phyloP scores from a whole-genome alignment of 192 early-diverging fungal genomes.

The Chytriomyces sp. region DNA sequence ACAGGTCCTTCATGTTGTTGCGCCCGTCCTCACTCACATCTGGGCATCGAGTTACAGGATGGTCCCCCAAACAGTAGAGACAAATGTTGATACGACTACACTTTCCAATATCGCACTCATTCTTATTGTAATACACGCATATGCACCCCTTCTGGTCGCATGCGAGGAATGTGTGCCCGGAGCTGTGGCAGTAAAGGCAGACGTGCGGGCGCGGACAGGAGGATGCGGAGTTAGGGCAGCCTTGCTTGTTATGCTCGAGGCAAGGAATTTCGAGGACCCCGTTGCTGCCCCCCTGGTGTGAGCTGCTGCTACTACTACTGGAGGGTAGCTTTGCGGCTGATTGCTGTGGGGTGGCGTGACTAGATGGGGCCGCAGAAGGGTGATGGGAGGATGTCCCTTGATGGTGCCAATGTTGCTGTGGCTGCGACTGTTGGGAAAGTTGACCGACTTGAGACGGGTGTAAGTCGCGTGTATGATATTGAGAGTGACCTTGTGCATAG shows the following conservation, averaged over 20 bases:
- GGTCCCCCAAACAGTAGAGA: conserved; percentile 23
- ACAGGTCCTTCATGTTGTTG: conserved; percentile 25
- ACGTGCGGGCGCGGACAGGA: conserved; percentile 8
- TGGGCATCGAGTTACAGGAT: conserved; percentile 19
- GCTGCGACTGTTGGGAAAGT: neutral
- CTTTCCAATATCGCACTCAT: conserved; percentile 27
- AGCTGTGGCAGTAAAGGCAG: conserved; percentile 16
- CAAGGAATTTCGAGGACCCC: neutral
- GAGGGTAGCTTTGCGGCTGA: no score
- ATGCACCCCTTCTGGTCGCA: conserved; percentile 31
- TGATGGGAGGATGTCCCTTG: no score
- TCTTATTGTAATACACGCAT: conserved; percentile 32
- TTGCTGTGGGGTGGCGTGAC: neutral
- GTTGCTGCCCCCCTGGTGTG: neutral
- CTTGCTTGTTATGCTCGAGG: conserved; percentile 20
- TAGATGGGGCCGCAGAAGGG: neutral
- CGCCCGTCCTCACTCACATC: conserved; percentile 26
- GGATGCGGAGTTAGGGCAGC: neutral
- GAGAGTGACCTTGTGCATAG: neutral
- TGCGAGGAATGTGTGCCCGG: neutral
- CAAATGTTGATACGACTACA: conserved; percentile 28
- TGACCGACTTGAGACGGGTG: neutral
- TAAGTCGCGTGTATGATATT: neutral
- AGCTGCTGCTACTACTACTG: no score
- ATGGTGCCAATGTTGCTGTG: neutral